Evolutionary conservation across 1,139 yeast species (phyloP).

Genomic region (Candida sp.): DNA sequence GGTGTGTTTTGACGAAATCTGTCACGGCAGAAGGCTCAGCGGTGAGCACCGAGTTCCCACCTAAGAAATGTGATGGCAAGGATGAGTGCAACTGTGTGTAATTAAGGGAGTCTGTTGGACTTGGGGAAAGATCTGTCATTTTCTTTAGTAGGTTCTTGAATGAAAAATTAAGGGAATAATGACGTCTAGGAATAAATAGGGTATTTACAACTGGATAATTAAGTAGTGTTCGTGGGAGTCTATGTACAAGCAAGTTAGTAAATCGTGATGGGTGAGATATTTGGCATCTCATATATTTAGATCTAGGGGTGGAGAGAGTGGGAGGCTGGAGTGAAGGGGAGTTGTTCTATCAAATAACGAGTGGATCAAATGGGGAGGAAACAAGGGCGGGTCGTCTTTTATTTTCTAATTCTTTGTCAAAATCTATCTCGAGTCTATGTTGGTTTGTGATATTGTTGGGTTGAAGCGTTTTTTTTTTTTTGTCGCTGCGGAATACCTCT

Average conservation of each 20-base stretch:
- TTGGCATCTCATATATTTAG: conserved; percentile 9
- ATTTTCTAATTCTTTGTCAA: not conserved
- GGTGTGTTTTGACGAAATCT: conserved; percentile 83
- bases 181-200: conserved; percentile 1
- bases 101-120: conserved; percentile 20
- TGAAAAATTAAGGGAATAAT: not conserved
- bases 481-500: not conserved
- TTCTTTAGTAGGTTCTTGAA: conserved; percentile 4
- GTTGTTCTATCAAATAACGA: not conserved
- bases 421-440: no score
- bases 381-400: not conserved
- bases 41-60: conserved; percentile 71
- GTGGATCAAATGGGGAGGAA: not conserved
- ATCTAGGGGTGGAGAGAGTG: not conserved
- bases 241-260: conserved; percentile 10
- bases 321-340: not conserved
- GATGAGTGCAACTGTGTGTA: conserved; percentile 34
- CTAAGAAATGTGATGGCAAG: conserved; percentile 77
- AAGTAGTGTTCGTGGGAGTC: conserved; percentile 4
- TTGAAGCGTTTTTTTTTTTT: not conserved
- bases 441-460: conserved; percentile 3
- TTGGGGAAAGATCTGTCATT: conserved; percentile 12
- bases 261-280: not conserved
- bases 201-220: conserved; percentile 4
- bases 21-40: conserved; percentile 80